A percentile compares a stretch with the other conserved stretches of the same genome.
Evolutionary conservation across 768 basidiomycete species (phyloP).

Genomic region (Lentinula sp.): DNA sequence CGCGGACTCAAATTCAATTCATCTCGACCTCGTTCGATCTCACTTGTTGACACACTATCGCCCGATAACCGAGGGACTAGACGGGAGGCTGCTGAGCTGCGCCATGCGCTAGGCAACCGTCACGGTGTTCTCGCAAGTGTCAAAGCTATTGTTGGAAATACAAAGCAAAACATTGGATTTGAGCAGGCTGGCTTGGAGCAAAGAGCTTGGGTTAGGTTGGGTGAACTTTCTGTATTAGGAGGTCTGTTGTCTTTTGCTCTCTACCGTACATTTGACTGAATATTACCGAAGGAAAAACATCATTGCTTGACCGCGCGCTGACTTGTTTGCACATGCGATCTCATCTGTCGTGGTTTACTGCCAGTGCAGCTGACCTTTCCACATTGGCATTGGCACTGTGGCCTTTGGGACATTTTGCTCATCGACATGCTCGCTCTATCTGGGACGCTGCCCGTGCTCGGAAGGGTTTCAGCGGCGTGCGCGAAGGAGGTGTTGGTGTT

Average conservation of each 20-base stretch:
- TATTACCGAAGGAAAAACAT: slow-evolving; percentile 18
- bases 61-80: slow-evolving; percentile 22
- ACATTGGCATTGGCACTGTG: slow-evolving; percentile 54
- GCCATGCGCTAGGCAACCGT: slow-evolving; percentile 25
- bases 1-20: not conserved
- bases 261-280: not conserved
- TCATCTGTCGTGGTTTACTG: slow-evolving; percentile 29
- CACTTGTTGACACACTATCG: slow-evolving; percentile 27
- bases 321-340: slow-evolving; percentile 49
- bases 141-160: slow-evolving; percentile 12
- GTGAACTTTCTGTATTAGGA: slow-evolving; percentile 37
- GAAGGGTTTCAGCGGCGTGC: slow-evolving; percentile 10
- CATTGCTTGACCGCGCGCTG: slow-evolving; percentile 38
- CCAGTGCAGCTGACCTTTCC: slow-evolving; percentile 41
- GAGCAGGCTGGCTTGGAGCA: slow-evolving; percentile 38
- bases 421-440: slow-evolving; percentile 35
- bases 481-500: slow-evolving; percentile 4
- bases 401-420: slow-evolving; percentile 31
- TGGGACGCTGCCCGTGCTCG: slow-evolving; percentile 26
- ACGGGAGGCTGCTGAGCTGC: slow-evolving; percentile 33
- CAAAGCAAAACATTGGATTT: slow-evolving; percentile 20
- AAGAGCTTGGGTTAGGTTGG: slow-evolving; percentile 45
- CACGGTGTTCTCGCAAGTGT: slow-evolving; percentile 2
- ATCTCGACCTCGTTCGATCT: slow-evolving; percentile 13
- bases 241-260: not conserved